Evolutionary conservation across 1,284 basidiomycete species (phyloP), one percentile per base, ranked within the genome.

Genomic region (Ceratobasidium sp.): DNA sequence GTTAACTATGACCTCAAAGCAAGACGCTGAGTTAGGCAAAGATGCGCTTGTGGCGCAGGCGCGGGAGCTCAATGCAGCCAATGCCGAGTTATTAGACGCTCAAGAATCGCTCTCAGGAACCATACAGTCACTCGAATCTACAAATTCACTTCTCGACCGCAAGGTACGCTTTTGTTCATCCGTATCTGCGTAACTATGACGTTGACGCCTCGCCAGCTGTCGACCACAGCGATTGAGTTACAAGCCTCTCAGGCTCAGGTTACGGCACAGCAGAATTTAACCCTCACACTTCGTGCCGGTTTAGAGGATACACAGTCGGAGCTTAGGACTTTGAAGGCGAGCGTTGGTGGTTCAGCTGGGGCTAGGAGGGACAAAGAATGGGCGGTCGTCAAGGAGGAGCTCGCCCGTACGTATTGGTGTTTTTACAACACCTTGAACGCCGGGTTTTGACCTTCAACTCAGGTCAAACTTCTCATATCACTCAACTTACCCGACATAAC

Each of bases 11-110:
- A 23, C 23, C 15, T 90, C 92, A 84, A 86, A 87, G 78, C 88
- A 89, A 79, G 90, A 92, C 80, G 83, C 88, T 20, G 89, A 90
- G 79, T 89, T 90, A 81, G 90, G 89, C 80, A 92, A 93, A 73
- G 85, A 85, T 1, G 89, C 92, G 77, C 92, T 93, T 79, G 89
- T 90, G 0, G 83, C 86, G 3, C 90, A 94, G 81, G 84, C 93
- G 67, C 89, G 90, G 0, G 87, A 87, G 0, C 86, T 95, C 0
- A 93, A 23, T 10, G 53, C 26, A 13, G 12, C 73, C 61, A 76
- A 76, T 42, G 61, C 49, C 33, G 73, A 67, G 49, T 26, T 76
- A 3, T 51, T 95, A 83, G 84, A 87, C n/a, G 87, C 87, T 7
- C 95, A 95, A 80, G 85, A 88, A 3, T 89, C 87, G 80, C 85